Base-by-base conservation (phyloP, 148 eudicot species). In the Simmondsia chinensis region DNA sequence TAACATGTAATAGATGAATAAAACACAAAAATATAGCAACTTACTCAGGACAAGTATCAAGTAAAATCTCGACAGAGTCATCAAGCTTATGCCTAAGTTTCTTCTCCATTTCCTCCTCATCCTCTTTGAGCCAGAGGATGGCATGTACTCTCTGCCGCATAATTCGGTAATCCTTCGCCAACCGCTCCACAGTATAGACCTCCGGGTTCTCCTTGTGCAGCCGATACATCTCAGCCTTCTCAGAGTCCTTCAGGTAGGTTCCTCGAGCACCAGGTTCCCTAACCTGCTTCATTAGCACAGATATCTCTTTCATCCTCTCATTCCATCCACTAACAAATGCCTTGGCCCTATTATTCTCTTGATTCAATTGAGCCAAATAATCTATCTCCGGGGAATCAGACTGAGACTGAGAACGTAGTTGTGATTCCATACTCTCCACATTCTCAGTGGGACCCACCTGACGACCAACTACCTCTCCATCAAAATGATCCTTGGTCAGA, bases 131-230 rank as follows among this genome's bases (percentile, higher is more conserved):
- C 94, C 83, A 86, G 46, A 91, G 66, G 46, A 91, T 91, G 0
- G 95, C 95, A 36, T 74, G 79, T 12, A 91, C 99, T 36, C 95
- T 59, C 64, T 91, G 95, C 70, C 94, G 80, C 95, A 91, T 76
- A 26, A 91, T 75, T 53, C 94, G 61, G 18, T 74, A 91, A 45
- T 91, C 95, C 51, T 68, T 54, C 0, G 97, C 97, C 56, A 91
- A 38, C 46, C 59, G 75, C 50, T 85, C 99, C 7, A 91, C 69
- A 0, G 76, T 79, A 43, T 85, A 79, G 6, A 54, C 68, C 64
- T 82, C 94, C 0, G 95, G 99, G 40, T 91, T 82, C 58, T 66
- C 75, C 76, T 79, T 91, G 46, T 85, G 86, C 56, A 82, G 63
- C 59, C 64, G 55, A 37, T 85, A 91, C 86, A 91, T 85, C 62